Conservation (phyloP, 768 basidiomycete genomes). For the Solioccasus polychromus region DNA sequence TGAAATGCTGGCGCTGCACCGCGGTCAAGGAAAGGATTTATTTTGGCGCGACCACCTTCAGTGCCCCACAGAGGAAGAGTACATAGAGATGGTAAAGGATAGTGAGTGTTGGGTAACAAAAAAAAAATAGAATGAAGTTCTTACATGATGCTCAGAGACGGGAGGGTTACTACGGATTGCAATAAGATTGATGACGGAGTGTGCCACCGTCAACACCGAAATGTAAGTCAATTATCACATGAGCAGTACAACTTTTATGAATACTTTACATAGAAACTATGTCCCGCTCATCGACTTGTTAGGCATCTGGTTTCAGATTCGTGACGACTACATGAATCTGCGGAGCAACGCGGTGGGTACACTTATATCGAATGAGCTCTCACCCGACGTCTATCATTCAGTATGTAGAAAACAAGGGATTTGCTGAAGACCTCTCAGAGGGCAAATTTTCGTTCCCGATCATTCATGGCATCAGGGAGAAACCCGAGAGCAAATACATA, state of each 20-base stretch:
- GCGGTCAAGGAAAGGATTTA: constrained; percentile 91
- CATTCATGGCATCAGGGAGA: constrained; percentile 82
- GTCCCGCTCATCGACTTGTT: constrained; percentile 56
- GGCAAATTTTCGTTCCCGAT: constrained; percentile 98
- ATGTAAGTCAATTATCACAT: constrained; percentile 42
- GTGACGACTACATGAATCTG: constrained; percentile 50
- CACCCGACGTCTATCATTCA: constrained; percentile 26
- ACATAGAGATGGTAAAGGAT: constrained; percentile 92
- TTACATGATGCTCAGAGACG: constrained; percentile 62
- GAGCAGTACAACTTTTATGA: background rate
- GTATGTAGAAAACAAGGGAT: constrained; percentile 85
- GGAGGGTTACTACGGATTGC: constrained; percentile 90
- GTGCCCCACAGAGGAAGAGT: constrained; percentile 94
- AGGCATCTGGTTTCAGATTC: constrained; percentile 57
- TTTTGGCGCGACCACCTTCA: constrained; percentile 89
- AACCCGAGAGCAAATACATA: constrained; percentile 73
- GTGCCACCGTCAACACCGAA: constrained; percentile 55
- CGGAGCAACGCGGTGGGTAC: constrained; percentile 23
- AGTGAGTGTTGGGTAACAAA: constrained; percentile 47
- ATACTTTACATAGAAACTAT: constrained; percentile 41
- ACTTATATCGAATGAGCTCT: no score
- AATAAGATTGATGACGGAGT: constrained; percentile 94
- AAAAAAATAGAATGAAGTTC: background rate
- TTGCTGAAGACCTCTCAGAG: constrained; percentile 92
- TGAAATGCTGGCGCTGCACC: constrained; percentile 81